Conservation (phyloP, 306 rosid genomes). For the Psophocarpus tetragonolobus region DNA sequence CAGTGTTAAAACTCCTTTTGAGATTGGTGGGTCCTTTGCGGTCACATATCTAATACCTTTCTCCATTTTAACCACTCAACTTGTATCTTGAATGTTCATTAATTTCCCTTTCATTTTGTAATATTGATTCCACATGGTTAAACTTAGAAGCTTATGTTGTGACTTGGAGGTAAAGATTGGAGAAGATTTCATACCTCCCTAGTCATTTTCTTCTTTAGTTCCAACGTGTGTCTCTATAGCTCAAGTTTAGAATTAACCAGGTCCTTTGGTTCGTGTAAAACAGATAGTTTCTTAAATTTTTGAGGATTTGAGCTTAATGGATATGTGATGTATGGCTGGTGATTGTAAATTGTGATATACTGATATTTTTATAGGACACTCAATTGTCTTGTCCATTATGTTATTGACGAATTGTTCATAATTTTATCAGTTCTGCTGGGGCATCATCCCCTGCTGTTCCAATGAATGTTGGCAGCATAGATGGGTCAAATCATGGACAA, state of each 20-base stretch:
- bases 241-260: background rate
- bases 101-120: background rate
- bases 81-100: background rate
- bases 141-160: background rate
- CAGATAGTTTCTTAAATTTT: background rate
- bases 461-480: slow-evolving; percentile 85
- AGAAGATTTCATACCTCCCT: no score
- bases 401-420: slow-evolving; percentile 29
- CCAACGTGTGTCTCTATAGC: background rate
- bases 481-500: slow-evolving; percentile 84
- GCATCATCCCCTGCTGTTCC: slow-evolving; percentile 95
- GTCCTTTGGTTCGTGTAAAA: background rate
- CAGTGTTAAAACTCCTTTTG: background rate
- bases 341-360: background rate
- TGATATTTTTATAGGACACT: slow-evolving; percentile 5
- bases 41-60: background rate
- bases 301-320: slow-evolving; percentile 18
- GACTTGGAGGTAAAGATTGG: no score
- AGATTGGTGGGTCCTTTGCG: background rate
- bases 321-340: slow-evolving; percentile 1
- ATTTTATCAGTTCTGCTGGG: slow-evolving; percentile 85
- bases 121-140: background rate
- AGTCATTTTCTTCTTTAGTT: background rate
- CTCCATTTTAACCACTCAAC: background rate
- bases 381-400: background rate